phyloP scores from a whole-genome alignment of 345 rosid genomes.

The Salix koriyanagi region DNA sequence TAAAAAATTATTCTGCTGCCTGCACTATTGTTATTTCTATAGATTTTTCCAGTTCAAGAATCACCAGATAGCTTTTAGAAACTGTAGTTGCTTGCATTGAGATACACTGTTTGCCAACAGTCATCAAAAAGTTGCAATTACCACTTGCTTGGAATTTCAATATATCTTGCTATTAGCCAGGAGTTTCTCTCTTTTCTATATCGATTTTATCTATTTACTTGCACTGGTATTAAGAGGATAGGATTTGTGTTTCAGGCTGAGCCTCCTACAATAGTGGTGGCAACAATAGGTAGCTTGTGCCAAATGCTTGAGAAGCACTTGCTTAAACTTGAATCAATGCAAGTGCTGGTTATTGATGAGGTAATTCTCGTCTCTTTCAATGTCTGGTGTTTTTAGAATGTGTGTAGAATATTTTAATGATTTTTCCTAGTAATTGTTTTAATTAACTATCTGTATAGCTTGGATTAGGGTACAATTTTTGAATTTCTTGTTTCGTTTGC shows the following conservation, averaged over 20 bases:
- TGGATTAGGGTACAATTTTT: too few relatives aligned
- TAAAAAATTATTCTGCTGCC: not conserved
- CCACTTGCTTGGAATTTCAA: not conserved
- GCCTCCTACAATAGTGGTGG: slow-evolving; percentile 81
- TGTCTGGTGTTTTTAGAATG: slow-evolving; percentile 1
- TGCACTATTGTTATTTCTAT: not conserved
- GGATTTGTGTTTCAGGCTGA: slow-evolving; percentile 63
- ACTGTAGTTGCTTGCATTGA: not conserved
- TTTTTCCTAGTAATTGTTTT: not conserved
- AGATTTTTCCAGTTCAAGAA: not conserved
- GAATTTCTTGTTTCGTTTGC: too few relatives aligned
- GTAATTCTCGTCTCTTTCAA: slow-evolving; percentile 31
- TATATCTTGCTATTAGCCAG: not conserved
- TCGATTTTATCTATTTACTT: not conserved
- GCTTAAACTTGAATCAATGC: slow-evolving; percentile 65
- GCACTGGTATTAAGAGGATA: not conserved
- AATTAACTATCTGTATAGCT: too few relatives aligned
- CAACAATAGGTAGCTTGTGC: slow-evolving; percentile 79
- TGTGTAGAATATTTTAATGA: not conserved
- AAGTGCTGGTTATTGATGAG: slow-evolving; percentile 84
- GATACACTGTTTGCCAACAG: not conserved
- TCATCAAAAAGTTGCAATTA: too few relatives aligned
- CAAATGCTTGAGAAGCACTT: slow-evolving; percentile 74
- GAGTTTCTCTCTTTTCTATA: slow-evolving; percentile 2
- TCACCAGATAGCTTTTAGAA: not conserved